phyloP scores from a whole-genome alignment of 176 grass and related monocot genomes.

The Guadua angustifolia region DNA sequence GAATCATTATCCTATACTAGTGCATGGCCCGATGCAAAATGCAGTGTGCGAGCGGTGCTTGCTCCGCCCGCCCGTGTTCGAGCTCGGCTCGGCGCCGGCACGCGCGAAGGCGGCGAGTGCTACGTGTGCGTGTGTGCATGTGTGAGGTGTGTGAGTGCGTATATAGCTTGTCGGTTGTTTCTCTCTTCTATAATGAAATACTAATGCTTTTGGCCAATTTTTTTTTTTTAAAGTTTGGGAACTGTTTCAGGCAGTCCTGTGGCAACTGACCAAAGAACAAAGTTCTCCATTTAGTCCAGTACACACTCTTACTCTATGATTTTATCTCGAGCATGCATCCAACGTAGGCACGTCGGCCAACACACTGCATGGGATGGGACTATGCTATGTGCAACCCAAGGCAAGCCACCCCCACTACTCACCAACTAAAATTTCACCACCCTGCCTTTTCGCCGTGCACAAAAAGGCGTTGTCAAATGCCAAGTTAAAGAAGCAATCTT shows the following conservation, averaged over 20 bases:
- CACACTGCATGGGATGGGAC: not conserved
- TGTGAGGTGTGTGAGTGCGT: too few relatives aligned
- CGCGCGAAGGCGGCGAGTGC: too few relatives aligned
- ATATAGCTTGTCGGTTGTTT: too few relatives aligned
- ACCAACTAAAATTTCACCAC: not conserved
- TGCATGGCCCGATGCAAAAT: conserved; percentile 35
- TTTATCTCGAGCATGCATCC: conserved; percentile 30
- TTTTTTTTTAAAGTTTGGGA: too few relatives aligned
- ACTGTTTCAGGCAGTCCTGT: conserved; percentile 23
- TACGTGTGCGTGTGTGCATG: too few relatives aligned
- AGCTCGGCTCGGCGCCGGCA: too few relatives aligned
- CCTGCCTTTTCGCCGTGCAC: not conserved
- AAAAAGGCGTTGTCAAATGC: conserved; percentile 8
- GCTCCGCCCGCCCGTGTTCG: too few relatives aligned
- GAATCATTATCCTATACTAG: not conserved
- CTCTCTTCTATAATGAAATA: too few relatives aligned
- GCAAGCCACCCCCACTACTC: not conserved
- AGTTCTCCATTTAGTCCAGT: not conserved
- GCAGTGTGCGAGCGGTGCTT: too few relatives aligned
- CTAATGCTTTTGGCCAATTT: too few relatives aligned
- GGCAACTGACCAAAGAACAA: conserved; percentile 20
- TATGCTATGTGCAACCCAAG: conserved; percentile 11
- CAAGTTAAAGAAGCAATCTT: not conserved
- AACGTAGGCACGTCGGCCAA: not conserved
- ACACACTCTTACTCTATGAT: not conserved